phyloP scores from a whole-genome alignment of 169 alveolate species.

The Eimeria acervulina region DNA sequence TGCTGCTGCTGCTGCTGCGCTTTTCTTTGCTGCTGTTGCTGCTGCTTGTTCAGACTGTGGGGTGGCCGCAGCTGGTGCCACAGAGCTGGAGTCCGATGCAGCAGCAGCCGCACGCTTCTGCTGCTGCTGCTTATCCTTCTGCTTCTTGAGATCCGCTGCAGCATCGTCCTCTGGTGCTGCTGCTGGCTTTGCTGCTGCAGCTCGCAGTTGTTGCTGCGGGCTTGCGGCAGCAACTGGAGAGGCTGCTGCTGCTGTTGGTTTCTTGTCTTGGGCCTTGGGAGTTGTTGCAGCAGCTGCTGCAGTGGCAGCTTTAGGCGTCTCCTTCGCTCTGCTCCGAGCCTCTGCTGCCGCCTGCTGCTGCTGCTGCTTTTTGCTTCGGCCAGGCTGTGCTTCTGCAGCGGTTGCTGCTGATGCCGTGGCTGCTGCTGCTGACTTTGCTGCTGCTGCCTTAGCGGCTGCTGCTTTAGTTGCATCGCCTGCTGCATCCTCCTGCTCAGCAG shows the following conservation, averaged over 20 bases:
- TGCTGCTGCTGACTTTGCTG: background rate
- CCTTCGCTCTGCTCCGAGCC: slow-evolving; percentile 21
- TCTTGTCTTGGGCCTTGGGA: slow-evolving; percentile 5
- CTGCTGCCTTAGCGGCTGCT: background rate
- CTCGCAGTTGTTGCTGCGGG: slow-evolving; percentile 40
- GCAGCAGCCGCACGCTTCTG: slow-evolving; percentile 28
- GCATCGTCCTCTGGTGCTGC: slow-evolving; percentile 26
- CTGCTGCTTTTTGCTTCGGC: slow-evolving; percentile 55
- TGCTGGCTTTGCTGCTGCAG: background rate
- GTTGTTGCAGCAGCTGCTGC: background rate
- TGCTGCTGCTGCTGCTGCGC: too few species aligned
- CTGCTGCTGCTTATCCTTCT: slow-evolving; percentile 1
- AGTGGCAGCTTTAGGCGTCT: slow-evolving; percentile 12
- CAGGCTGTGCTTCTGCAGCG: background rate
- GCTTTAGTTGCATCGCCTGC: background rate
- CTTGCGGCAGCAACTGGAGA: background rate
- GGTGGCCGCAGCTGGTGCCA: slow-evolving; percentile 43
- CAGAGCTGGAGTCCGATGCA: background rate
- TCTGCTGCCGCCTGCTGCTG: background rate
- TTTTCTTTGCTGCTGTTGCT: too few species aligned
- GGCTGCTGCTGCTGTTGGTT: slow-evolving; percentile 25
- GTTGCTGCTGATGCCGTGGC: background rate
- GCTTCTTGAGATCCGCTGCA: background rate
- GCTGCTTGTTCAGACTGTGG: background rate
- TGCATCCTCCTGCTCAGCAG: slow-evolving; percentile 2